These are phyloP conservation scores for Coemansia sp. DNA, from an alignment of 192 early-diverging fungal species.

Conservation along the genomic window DNA sequence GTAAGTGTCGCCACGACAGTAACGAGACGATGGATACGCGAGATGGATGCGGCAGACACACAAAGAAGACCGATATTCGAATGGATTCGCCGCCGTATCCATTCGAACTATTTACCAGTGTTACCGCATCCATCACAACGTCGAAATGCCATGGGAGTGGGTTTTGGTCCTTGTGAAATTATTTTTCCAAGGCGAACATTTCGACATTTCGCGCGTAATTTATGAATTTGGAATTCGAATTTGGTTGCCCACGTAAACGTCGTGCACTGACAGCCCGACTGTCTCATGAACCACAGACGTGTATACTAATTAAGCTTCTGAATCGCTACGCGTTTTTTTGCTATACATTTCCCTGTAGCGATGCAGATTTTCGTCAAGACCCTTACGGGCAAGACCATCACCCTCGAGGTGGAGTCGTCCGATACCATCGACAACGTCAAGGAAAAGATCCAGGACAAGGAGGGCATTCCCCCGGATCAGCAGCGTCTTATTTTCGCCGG, in stretches of 20 bases:
- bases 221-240: neutral
- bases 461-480: conserved; percentile 99
- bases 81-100: conserved; percentile 16
- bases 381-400: conserved; percentile 84
- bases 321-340: neutral
- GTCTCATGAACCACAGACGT: neutral
- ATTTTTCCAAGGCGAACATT: neutral
- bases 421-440: conserved; percentile 95
- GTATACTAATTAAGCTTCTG: neutral
- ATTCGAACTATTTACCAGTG: neutral
- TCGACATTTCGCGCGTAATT: neutral
- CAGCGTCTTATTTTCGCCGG: conserved; percentile 99
- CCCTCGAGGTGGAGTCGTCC: conserved; percentile 88
- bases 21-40: conserved; percentile 30
- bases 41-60: neutral
- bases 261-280: neutral
- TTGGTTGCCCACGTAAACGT: neutral
- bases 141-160: neutral
- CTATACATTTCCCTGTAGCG: conserved; percentile 21
- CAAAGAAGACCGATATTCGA: neutral
- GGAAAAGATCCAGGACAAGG: conserved; percentile 97
- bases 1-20: conserved; percentile 38
- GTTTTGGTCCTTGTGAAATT: neutral
- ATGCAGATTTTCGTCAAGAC: conserved; percentile 93
- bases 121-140: neutral